Percentiles rank a stretch among this genome's conserved stretches.
These are phyloP conservation scores for Phaeosphaeriaceae sp. DNA, from an alignment of 2,329 filamentous ascomycete genomes.

Conservation along the genomic window DNA sequence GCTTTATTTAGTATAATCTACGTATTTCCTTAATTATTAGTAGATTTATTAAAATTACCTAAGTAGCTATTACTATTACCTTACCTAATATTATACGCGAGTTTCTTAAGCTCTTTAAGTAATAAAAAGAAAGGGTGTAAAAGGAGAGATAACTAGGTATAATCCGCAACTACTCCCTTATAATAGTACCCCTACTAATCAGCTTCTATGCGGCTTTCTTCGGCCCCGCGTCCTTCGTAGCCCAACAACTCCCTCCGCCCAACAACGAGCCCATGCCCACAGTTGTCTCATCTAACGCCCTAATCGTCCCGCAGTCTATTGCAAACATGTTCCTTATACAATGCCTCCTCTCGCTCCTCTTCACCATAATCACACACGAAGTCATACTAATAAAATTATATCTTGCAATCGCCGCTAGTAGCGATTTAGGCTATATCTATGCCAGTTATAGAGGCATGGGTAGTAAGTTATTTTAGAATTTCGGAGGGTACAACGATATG, in stretches of 20 bases:
- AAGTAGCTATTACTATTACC: too few species aligned
- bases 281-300: slow-evolving; percentile 12
- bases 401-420: slow-evolving; percentile 25
- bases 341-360: slow-evolving; percentile 25
- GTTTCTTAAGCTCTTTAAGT: too few species aligned
- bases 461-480: slow-evolving; percentile 29
- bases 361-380: slow-evolving; percentile 34
- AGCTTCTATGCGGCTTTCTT: slow-evolving; percentile 23
- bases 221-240: slow-evolving; percentile 21
- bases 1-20: too few species aligned
- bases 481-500: slow-evolving; percentile 25
- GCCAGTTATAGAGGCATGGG: slow-evolving; percentile 31
- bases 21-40: too few species aligned
- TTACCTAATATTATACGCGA: too few species aligned
- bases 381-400: slow-evolving; percentile 29
- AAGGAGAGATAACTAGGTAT: too few species aligned
- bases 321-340: slow-evolving; percentile 36
- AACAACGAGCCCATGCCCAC: slow-evolving; percentile 7
- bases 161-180: too few species aligned
- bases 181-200: too few species aligned
- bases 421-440: slow-evolving; percentile 34
- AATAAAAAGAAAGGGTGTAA: too few species aligned
- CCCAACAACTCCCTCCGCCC: slow-evolving; percentile 22
- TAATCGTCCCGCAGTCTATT: slow-evolving; percentile 27
- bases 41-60: too few species aligned